Percentiles rank a stretch among this genome's conserved stretches.
These are phyloP conservation scores for Stenogyne calaminthoides DNA, from an alignment of 305 asterid genomes.

Conservation along the genomic window DNA sequence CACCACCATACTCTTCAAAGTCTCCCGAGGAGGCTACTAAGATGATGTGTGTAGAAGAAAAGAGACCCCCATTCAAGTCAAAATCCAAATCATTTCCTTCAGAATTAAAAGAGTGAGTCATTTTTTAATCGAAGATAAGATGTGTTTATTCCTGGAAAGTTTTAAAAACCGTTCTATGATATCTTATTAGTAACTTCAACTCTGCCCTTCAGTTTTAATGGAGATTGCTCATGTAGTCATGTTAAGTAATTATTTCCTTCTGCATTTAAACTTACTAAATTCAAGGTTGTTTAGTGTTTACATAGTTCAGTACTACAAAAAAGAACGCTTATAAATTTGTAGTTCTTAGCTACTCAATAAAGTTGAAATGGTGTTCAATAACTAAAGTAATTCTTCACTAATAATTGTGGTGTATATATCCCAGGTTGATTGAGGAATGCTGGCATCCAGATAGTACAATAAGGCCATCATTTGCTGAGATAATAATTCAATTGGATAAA, in stretches of 20 bases:
- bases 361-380: not conserved
- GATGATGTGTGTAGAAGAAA: conserved; percentile 66
- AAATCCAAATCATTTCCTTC: conserved; percentile 77
- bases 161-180: not conserved
- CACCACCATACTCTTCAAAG: conserved; percentile 77
- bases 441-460: conserved; percentile 64
- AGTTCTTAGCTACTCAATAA: not conserved
- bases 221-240: not conserved
- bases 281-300: not conserved
- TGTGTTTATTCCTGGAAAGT: not conserved
- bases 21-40: conserved; percentile 70
- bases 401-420: conserved; percentile 23
- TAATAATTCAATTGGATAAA: conserved; percentile 71
- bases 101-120: conserved; percentile 78
- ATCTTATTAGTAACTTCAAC: not conserved
- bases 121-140: conserved; percentile 8
- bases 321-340: not conserved
- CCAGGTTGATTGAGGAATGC: conserved; percentile 92
- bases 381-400: conserved; percentile 3
- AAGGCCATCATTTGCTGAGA: conserved; percentile 81
- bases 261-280: not conserved
- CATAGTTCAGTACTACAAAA: not conserved
- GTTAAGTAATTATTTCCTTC: not conserved
- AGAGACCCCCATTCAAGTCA: conserved; percentile 84
- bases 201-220: not conserved